Percentiles rank a stretch among this genome's conserved stretches.
Evolutionary conservation across 805 yeast genomes (phyloP).

Genomic region (Saturnispora silvae): DNA sequence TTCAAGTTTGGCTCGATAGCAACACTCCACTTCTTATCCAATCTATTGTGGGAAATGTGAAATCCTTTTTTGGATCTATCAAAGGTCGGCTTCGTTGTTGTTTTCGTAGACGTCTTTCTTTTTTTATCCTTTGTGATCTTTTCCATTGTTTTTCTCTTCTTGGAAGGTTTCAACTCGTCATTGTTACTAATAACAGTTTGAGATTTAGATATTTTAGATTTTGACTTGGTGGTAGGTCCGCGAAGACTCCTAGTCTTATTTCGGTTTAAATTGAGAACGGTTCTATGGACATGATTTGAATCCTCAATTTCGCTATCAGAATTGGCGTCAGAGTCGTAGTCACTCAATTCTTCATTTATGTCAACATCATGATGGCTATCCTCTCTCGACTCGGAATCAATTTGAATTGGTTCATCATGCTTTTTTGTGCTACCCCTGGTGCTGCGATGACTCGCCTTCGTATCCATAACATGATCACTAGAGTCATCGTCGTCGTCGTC

Average conservation of each 20-base stretch:
- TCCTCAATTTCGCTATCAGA: slow-evolving; percentile 2
- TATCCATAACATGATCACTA: background rate
- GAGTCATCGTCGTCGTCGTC: slow-evolving; percentile 2
- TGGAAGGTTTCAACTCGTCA: slow-evolving; percentile 7
- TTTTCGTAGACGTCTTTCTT: slow-evolving; percentile 5
- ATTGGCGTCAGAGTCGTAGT: background rate
- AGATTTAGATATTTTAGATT: slow-evolving; percentile 1
- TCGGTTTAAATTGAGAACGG: slow-evolving; percentile 5
- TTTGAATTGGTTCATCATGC: background rate
- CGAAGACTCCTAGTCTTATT: too few relatives aligned
- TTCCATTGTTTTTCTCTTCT: slow-evolving; percentile 2
- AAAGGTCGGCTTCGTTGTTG: too few relatives aligned
- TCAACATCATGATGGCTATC: too few relatives aligned
- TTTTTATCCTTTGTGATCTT: slow-evolving; percentile 1
- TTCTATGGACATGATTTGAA: slow-evolving; percentile 3
- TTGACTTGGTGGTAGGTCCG: slow-evolving; percentile 1
- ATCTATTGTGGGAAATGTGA: slow-evolving; percentile 5
- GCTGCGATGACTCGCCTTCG: slow-evolving; percentile 3
- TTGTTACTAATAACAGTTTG: slow-evolving; percentile 4
- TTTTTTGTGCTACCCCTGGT: background rate
- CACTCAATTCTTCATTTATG: slow-evolving; percentile 7
- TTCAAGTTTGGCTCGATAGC: slow-evolving; percentile 12
- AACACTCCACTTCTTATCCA: slow-evolving; percentile 6
- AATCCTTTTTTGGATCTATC: slow-evolving; percentile 1
- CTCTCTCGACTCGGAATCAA: background rate